Evolutionary conservation across 495 filamentous ascomycete species (phyloP), one percentile per base, ranked within the genome.

Genomic region (Penicillium psychrofluorescens): DNA sequence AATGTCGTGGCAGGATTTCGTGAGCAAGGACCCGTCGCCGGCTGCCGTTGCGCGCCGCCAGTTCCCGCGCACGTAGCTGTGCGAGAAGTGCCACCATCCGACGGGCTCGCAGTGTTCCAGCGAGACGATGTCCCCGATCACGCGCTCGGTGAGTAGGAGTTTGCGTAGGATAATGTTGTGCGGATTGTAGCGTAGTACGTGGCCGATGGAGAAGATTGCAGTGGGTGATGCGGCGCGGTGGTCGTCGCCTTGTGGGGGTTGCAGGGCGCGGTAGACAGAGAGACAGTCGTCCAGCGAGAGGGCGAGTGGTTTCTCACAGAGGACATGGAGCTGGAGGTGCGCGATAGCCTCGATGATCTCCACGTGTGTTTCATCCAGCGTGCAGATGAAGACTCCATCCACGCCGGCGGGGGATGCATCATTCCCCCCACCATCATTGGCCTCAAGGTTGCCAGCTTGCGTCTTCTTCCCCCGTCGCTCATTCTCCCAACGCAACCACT

Each of bases 21-120:
- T 95, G 9, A 98, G 73, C 6, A 98, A 71, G 7, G 84, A 68
- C 4, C 70, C 70, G 34, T 70, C 68, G 9, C 70, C 70, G 3
- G 37, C 36, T 0, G 71, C 71, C 2, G 76, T 82, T 43, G 84
- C 81, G 38, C 84, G 86, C 6, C 92, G 81, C 92, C 92, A 97
- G 64, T 96, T 95, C 11, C 92, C 92, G 13, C 83, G 78, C 15
- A 98, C 92, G 53, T 95, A 97, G 52, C 81, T 86, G 65, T 98
- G 92, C 1, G 84, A 70, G 57, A 95, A 98, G 63, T 98, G 92
- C 88, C 88, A 98, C 79, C 84, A 94, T 2, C 92, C 92, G 1
- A 98, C 84, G 0, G 92, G 92, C 62, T 97, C 94, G 1, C 85
- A 88, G 58, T 97, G 92, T 48, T 91, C 86, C 31, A 97, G 70